Percentiles rank a stretch among this genome's conserved stretches.
Evolutionary conservation across 768 basidiomycete species (phyloP).

Genomic region (Roridomyces roridus): DNA sequence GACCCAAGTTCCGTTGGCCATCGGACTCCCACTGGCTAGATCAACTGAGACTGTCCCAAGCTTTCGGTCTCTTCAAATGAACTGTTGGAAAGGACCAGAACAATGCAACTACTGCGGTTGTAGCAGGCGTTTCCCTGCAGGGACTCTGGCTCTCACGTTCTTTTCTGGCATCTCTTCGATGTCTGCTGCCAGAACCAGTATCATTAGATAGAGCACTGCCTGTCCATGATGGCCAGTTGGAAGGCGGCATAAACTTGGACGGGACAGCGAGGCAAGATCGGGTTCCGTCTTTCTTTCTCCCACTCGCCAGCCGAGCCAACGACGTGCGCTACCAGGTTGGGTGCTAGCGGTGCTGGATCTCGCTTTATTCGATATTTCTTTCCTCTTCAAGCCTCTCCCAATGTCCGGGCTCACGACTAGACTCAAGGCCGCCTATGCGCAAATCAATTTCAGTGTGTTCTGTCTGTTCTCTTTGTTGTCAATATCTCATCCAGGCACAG

Average conservation of each 20-base stretch:
- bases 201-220: too few relatives aligned
- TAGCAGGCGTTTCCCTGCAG: too few relatives aligned
- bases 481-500: conserved; percentile 2
- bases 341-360: conserved; percentile 22
- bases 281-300: conserved; percentile 10
- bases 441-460: conserved; percentile 40
- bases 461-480: background rate
- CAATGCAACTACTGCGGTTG: too few relatives aligned
- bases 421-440: conserved; percentile 31
- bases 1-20: too few relatives aligned
- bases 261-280: background rate
- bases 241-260: background rate
- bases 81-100: too few relatives aligned
- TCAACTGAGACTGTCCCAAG: too few relatives aligned
- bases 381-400: background rate
- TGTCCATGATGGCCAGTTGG: background rate
- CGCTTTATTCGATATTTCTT: background rate
- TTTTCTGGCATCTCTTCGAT: too few relatives aligned
- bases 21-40: too few relatives aligned
- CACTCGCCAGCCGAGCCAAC: conserved; percentile 6
- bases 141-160: too few relatives aligned
- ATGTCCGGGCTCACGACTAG: background rate
- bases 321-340: conserved; percentile 12
- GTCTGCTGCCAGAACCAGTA: too few relatives aligned
- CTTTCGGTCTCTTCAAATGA: too few relatives aligned